A percentile compares a stretch with the other conserved stretches of the same genome.
Conservation (phyloP, 2,329 filamentous ascomycete genomes). For the Colletotrichum sp. region DNA sequence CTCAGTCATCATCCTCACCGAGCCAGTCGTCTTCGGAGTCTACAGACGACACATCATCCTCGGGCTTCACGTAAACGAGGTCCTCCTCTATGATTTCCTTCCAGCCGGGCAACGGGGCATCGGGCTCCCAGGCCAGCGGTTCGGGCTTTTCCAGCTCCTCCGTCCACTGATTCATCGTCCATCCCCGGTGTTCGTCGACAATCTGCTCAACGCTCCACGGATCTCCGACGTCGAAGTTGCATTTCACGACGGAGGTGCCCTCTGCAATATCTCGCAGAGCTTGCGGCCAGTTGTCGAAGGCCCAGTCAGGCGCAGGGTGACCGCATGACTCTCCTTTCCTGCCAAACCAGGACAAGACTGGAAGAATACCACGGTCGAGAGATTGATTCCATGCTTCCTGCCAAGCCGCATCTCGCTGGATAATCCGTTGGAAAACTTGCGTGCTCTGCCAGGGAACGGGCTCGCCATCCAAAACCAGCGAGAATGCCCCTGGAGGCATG, state of each 20-base stretch:
- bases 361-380: background rate
- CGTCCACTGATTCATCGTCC: background rate
- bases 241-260: background rate
- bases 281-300: background rate
- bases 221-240: background rate
- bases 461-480: background rate
- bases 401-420: background rate
- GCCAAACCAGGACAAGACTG: accelerated
- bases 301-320: background rate
- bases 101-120: background rate
- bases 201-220: background rate
- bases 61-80: background rate
- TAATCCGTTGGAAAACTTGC: background rate
- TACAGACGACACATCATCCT: background rate
- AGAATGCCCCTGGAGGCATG: background rate
- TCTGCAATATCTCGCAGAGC: background rate
- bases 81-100: background rate
- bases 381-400: background rate
- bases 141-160: background rate
- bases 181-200: background rate
- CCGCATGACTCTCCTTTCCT: background rate
- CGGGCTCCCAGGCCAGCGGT: background rate
- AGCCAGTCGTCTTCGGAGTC: too few relatives aligned
- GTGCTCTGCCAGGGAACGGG: background rate
- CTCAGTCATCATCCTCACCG: background rate